Evolutionary conservation across 75 land plant genomes (phyloP), one percentile per base, ranked within the genome.

Genomic region (Ceratopteris richardii): DNA sequence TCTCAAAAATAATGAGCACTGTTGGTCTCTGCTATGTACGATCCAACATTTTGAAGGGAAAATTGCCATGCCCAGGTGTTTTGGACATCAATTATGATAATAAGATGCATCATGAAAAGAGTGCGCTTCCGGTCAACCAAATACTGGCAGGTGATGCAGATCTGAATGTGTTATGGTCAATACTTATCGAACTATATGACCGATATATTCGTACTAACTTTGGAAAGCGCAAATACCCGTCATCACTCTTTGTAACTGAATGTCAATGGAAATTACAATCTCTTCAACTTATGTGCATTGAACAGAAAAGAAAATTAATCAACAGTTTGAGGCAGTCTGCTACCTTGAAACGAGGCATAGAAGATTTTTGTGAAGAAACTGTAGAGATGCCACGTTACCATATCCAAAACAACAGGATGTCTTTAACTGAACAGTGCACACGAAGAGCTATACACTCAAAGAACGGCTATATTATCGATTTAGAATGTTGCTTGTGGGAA

Each of bases 241-340:
- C 9, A 9, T 55, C 28, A 20, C 25, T 27, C 0, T 23, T 0
- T 3, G 2, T 20, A 20, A 0, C 31, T n/a, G 59, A 66, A 61
- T 60, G 36, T 48, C 47, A 56, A 21, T 54, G 60, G 64, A 65
- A 27, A 22, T n/a, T 29, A 13, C 42, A 68, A 5, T 44, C 60
- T 17, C 43, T 58, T 56, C 58, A 58, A 25, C 46, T 68, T 13
- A 66, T 73, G 76, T 66, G 64, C 68, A 28, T 58, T 25, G 40
- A 13, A 18, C 76, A 66, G 13, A 66, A 54, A 40, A 51, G 55
- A 66, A 66, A 42, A 29, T 48, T 66, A 22, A 4, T 54, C 1
- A 28, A 52, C 28, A 26, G 54, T 14, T 52, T 52, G 29, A 52
- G 54, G 28, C 28, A 52, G 28, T 23, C 28, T 23, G 13, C 14